Percentiles rank a stretch among this genome's conserved stretches.
Evolutionary conservation across 176 grass and related monocot species (phyloP).

Genomic region (Poa pratensis): DNA sequence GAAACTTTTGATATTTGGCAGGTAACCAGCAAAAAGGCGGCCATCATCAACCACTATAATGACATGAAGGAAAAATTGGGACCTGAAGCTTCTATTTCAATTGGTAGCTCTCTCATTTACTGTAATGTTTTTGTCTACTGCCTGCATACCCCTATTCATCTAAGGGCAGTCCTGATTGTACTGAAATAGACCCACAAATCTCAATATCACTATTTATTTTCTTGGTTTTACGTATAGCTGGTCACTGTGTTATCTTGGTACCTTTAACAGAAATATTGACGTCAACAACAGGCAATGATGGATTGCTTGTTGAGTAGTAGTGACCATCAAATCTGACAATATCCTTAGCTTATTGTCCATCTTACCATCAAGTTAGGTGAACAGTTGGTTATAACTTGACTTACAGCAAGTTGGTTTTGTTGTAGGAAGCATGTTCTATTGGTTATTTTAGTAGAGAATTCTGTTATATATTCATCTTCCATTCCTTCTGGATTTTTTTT

Average conservation of each 20-base stretch:
- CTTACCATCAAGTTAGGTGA: background rate
- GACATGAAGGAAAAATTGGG: slow-evolving; percentile 90
- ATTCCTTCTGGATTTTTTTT: slow-evolving; percentile 10
- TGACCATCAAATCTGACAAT: background rate
- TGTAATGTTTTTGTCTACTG: slow-evolving; percentile 15
- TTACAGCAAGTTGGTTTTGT: background rate
- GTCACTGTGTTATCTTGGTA: background rate
- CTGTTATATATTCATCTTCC: slow-evolving; percentile 11
- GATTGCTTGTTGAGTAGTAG: slow-evolving; percentile 11
- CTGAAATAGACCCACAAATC: background rate
- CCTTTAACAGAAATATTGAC: slow-evolving; percentile 16
- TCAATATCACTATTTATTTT: background rate
- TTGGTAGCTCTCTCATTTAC: slow-evolving; percentile 51
- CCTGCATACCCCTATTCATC: slow-evolving; percentile 16
- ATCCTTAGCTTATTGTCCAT: background rate
- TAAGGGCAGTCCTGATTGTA: slow-evolving; percentile 8
- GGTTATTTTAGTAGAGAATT: background rate
- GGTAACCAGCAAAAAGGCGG: slow-evolving; percentile 98
- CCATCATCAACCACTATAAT: slow-evolving; percentile 80
- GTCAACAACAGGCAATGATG: background rate
- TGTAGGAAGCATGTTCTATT: background rate
- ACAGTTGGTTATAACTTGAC: background rate
- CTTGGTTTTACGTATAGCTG: background rate
- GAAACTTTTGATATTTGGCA: slow-evolving; percentile 41
- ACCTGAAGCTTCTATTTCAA: slow-evolving; percentile 83